phyloP scores from a whole-genome alignment of 495 filamentous ascomycete genomes.

The Xylaria sp. region DNA sequence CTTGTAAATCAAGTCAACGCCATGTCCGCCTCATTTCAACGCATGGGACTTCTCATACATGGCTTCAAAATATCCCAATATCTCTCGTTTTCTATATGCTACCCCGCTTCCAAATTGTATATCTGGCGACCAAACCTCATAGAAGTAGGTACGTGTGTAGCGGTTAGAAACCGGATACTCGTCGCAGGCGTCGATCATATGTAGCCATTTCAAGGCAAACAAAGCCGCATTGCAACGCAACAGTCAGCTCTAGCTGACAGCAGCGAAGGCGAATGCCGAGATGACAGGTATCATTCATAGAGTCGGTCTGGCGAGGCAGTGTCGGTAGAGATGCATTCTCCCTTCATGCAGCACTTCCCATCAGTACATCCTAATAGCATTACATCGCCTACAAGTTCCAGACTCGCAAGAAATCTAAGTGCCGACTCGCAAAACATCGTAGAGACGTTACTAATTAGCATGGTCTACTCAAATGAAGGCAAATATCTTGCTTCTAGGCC shows the following conservation, averaged over 20 bases:
- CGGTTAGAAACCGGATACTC: background rate
- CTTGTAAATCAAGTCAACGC: background rate
- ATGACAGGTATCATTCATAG: background rate
- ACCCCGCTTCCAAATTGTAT: background rate
- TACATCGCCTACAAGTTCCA: background rate
- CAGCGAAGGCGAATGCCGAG: constrained; percentile 12
- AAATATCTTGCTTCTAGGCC: background rate
- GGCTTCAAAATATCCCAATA: background rate
- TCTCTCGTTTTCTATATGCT: background rate
- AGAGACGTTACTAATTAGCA: background rate
- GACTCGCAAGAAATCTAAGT: background rate
- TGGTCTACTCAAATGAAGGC: background rate
- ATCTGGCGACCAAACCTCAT: background rate
- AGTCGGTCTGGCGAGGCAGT: constrained; percentile 5
- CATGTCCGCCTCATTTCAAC: constrained; percentile 10
- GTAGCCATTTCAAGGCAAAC: background rate
- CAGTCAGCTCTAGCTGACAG: constrained; percentile 19
- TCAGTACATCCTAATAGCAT: background rate
- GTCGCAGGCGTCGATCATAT: background rate
- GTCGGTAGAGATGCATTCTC: constrained; percentile 5
- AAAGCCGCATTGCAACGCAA: constrained; percentile 3
- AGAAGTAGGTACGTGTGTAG: background rate
- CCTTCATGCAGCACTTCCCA: background rate
- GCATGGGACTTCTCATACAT: background rate
- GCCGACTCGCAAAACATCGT: background rate